A percentile compares a stretch with the other conserved stretches of the same genome.
phyloP scores from a whole-genome alignment of 177 flowering plant species.

The Telopea speciosissima region DNA sequence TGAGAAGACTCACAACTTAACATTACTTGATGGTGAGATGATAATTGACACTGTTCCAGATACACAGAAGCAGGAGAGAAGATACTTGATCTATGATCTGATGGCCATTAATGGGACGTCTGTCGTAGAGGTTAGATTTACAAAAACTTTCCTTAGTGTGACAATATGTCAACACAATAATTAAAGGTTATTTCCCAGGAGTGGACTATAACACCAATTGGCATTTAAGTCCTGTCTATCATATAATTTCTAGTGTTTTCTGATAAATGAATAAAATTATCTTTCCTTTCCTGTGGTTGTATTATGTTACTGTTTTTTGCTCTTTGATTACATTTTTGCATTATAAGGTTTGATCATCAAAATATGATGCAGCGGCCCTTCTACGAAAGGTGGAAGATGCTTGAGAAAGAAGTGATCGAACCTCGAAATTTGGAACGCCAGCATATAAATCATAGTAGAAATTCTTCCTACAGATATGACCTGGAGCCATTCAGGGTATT shows the following conservation, averaged over 20 bases:
- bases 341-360: slow-evolving; percentile 5
- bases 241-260: not conserved
- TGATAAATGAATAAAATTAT: too few relatives aligned
- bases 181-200: not conserved
- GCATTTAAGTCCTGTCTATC: not conserved
- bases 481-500: slow-evolving; percentile 92
- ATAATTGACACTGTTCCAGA: slow-evolving; percentile 88
- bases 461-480: slow-evolving; percentile 83
- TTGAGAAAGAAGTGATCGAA: slow-evolving; percentile 92
- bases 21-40: slow-evolving; percentile 99
- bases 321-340: not conserved
- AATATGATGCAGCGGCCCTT: slow-evolving; percentile 70
- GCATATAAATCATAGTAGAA: slow-evolving; percentile 38
- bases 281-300: not conserved
- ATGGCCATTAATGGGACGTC: slow-evolving; percentile 64
- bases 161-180: too few relatives aligned
- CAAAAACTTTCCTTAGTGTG: not conserved
- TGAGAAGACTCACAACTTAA: slow-evolving; percentile 68
- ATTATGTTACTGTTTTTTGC: not conserved
- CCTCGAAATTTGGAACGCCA: slow-evolving; percentile 82
- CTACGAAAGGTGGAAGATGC: slow-evolving; percentile 89
- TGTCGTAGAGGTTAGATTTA: slow-evolving; percentile 61
- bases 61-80: slow-evolving; percentile 69
- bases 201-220: not conserved
- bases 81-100: slow-evolving; percentile 94